Evolutionary conservation across 768 basidiomycete species (phyloP).

Genomic region (Tricholoma sp.): DNA sequence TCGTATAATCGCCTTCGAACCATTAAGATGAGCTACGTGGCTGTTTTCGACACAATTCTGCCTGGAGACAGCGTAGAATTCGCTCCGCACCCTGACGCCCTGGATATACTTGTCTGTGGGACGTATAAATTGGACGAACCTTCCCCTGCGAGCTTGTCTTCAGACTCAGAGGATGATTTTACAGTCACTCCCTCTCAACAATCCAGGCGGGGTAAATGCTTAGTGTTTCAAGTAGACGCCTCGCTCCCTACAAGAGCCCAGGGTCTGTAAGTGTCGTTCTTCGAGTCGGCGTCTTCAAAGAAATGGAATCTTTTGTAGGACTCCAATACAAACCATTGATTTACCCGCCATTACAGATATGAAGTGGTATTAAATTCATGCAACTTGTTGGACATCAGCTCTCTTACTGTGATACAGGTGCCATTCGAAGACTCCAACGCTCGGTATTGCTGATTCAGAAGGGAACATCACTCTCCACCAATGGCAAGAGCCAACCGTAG

Average conservation of each 20-base stretch:
- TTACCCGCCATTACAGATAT: slow-evolving; percentile 86
- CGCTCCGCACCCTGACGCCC: slow-evolving; percentile 61
- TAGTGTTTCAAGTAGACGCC: slow-evolving; percentile 50
- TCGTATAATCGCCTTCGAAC: no score
- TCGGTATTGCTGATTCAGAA: slow-evolving; percentile 84
- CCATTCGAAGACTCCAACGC: slow-evolving; percentile 33
- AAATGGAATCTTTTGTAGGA: slow-evolving; percentile 26
- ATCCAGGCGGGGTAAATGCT: slow-evolving; percentile 64
- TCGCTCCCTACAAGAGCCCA: slow-evolving; percentile 19
- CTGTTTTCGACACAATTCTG: slow-evolving; percentile 56
- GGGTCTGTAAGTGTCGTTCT: slow-evolving; percentile 27
- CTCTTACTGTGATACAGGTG: slow-evolving; percentile 54
- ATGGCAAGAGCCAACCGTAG: slow-evolving; percentile 38
- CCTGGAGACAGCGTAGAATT: slow-evolving; percentile 93
- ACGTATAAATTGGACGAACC: slow-evolving; percentile 76
- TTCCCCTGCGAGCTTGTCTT: slow-evolving; percentile 6
- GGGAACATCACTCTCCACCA: slow-evolving; percentile 66
- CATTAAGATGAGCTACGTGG: background rate
- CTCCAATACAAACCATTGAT: slow-evolving; percentile 61
- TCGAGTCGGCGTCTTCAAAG: background rate
- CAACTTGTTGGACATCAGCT: background rate
- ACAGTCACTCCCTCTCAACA: slow-evolving; percentile 23
- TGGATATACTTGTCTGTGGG: slow-evolving; percentile 77
- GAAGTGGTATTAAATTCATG: slow-evolving; percentile 70
- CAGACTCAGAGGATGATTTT: slow-evolving; percentile 4